Percentiles rank a stretch among this genome's conserved stretches.
Conservation (phyloP, 208 protist species). For the Acanthamoeba sp. region DNA sequence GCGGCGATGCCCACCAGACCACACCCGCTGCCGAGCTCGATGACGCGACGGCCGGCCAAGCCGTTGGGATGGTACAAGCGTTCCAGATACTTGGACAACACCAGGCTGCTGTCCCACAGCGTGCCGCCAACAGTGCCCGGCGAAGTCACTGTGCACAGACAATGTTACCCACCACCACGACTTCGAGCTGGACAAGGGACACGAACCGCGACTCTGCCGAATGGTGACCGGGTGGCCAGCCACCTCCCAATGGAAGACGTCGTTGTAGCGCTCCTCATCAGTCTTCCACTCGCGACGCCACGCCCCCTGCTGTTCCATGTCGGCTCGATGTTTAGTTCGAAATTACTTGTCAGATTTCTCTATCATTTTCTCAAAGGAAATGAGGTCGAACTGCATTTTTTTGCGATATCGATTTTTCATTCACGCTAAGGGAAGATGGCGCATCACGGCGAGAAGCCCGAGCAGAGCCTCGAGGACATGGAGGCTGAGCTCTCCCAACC, state of each 20-base stretch:
- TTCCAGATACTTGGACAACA: conserved; percentile 15
- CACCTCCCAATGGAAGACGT: neutral
- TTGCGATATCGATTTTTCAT: neutral
- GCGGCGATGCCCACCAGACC: conserved; percentile 20
- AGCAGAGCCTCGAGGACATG: conserved; percentile 50
- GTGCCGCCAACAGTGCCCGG: neutral
- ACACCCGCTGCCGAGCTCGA: conserved; percentile 11
- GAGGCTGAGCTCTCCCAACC: conserved; percentile 31
- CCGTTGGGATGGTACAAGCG: neutral
- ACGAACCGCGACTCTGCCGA: neutral
- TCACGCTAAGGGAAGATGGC: neutral
- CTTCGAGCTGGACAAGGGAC: neutral
- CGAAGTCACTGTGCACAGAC: neutral
- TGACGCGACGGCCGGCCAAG: neutral
- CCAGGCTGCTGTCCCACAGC: conserved; percentile 3
- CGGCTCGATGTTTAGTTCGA: neutral
- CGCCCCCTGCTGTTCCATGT: neutral
- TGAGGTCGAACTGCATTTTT: neutral
- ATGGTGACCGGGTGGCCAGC: neutral
- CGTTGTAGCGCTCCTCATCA: neutral
- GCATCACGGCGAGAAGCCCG: conserved; percentile 11
- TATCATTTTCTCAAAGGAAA: neutral
- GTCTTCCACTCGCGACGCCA: conserved; percentile 14
- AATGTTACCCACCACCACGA: neutral
- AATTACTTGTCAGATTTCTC: neutral